Percentiles rank a stretch among this genome's conserved stretches.
Conservation (phyloP, 2,329 filamentous ascomycete genomes). For the Pseudogymnoascus sp. region DNA sequence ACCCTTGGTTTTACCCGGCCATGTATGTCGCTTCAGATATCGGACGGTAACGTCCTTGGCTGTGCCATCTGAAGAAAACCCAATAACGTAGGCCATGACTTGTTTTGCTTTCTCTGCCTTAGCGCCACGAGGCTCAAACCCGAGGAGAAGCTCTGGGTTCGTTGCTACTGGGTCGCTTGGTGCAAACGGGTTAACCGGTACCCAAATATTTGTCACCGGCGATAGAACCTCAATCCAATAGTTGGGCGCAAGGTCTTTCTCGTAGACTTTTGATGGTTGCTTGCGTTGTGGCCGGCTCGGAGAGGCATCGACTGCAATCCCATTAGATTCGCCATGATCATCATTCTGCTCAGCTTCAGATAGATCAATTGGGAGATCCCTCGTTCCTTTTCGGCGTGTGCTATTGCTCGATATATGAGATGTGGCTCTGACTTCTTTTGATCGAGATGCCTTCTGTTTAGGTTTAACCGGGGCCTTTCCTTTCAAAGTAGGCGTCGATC, state of each 20-base stretch:
- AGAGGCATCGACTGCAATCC: conserved; percentile 51
- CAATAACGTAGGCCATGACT: conserved; percentile 82
- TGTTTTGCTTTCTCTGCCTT: conserved; percentile 84
- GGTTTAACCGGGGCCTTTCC: conserved; percentile 21
- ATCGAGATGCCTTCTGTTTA: conserved; percentile 14
- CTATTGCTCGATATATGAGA: conserved; percentile 16
- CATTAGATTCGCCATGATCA: conserved; percentile 42
- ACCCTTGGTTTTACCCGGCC: conserved; percentile 87
- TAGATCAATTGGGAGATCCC: conserved; percentile 36
- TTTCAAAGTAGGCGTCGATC: background rate
- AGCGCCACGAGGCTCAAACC: conserved; percentile 74
- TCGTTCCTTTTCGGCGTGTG: conserved; percentile 20
- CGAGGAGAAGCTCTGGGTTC: conserved; percentile 63
- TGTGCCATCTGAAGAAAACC: conserved; percentile 74
- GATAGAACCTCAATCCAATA: conserved; percentile 94
- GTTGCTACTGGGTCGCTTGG: conserved; percentile 60
- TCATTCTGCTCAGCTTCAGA: conserved; percentile 42
- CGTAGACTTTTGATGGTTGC: conserved; percentile 47
- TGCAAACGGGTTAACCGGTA: conserved; percentile 72
- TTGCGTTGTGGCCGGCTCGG: conserved; percentile 17
- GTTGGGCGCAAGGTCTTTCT: conserved; percentile 72
- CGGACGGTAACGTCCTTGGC: conserved; percentile 92
- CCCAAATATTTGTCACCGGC: conserved; percentile 68
- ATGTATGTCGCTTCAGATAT: conserved; percentile 74
- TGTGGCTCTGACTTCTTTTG: conserved; percentile 20